A percentile compares a stretch with the other conserved stretches of the same genome.
phyloP scores from a whole-genome alignment of 1,284 basidiomycete genomes.

The Trichosporon faecale region DNA sequence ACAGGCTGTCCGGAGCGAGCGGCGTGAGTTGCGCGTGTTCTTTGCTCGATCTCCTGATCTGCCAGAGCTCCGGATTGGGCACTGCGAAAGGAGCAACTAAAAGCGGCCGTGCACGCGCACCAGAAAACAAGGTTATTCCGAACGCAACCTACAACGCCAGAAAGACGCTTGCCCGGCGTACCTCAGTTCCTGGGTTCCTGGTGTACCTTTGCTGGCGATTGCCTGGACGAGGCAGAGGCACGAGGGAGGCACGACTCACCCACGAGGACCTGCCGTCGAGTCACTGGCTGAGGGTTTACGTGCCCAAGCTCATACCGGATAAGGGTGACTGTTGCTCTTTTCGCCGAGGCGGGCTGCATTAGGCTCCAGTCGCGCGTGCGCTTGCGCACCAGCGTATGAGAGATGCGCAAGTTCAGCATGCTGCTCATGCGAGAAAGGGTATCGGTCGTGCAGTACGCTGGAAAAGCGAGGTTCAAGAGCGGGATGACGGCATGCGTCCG shows the following conservation, averaged over 20 bases:
- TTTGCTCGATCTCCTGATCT: not conserved
- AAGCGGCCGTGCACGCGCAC: not conserved
- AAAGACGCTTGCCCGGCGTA: constrained; percentile 6
- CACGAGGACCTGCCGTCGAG: not conserved
- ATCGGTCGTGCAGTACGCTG: no score
- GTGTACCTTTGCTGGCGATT: not conserved
- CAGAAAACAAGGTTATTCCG: constrained; percentile 8
- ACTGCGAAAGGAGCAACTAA: not conserved
- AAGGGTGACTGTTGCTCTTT: not conserved
- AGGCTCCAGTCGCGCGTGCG: not conserved
- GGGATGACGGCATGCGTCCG: constrained; percentile 4
- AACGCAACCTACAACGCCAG: not conserved
- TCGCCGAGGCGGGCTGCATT: not conserved
- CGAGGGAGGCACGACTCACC: not conserved
- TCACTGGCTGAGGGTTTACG: not conserved
- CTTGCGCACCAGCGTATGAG: no score
- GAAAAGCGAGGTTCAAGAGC: not conserved
- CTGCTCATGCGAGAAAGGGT: not conserved
- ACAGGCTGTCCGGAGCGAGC: not conserved
- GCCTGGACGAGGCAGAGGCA: not conserved
- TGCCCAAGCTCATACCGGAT: not conserved
- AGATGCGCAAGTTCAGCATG: not conserved
- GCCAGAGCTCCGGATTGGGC: not conserved
- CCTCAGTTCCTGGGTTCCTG: not conserved
- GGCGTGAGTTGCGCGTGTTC: constrained; percentile 3